phyloP scores from a whole-genome alignment of 1,284 basidiomycete genomes.

The Cryptococcus sp. region DNA sequence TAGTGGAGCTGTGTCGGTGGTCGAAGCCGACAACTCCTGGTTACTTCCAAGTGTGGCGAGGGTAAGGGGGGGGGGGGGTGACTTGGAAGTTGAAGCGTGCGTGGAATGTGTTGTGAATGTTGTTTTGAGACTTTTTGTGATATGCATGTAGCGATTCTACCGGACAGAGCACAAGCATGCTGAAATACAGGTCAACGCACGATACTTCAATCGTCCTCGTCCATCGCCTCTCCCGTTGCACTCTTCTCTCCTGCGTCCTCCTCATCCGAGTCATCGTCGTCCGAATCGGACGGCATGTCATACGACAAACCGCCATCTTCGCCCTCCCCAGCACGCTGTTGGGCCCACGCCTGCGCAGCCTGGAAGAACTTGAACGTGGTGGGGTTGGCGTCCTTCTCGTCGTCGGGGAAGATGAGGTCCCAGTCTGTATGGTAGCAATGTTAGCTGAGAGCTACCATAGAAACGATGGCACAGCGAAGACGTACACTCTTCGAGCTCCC shows the following conservation, averaged over 20 bases:
- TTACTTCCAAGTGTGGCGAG: slow-evolving; percentile 48
- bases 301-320: slow-evolving; percentile 33
- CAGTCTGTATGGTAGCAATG: slow-evolving; percentile 59
- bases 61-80: not conserved
- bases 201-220: slow-evolving; percentile 13
- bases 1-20: slow-evolving; percentile 39
- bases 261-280: slow-evolving; percentile 38
- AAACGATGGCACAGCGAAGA: slow-evolving; percentile 16
- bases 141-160: not conserved
- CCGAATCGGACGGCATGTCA: slow-evolving; percentile 41
- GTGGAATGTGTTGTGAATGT: not conserved
- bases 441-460: not conserved
- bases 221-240: slow-evolving; percentile 15
- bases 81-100: too few species aligned
- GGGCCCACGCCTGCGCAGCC: slow-evolving; percentile 82
- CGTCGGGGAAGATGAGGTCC: slow-evolving; percentile 92
- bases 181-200: not conserved
- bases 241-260: slow-evolving; percentile 19
- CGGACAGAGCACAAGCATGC: not conserved
- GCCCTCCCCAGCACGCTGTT: slow-evolving; percentile 26
- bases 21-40: slow-evolving; percentile 33
- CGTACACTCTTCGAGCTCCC: slow-evolving; percentile 77
- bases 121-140: not conserved
- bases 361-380: slow-evolving; percentile 90
- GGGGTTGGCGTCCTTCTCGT: slow-evolving; percentile 86